Evolutionary conservation across 164 flowering plant genomes (phyloP), one percentile per base, ranked within the genome.

Genomic region (Berberis thunbergii): DNA sequence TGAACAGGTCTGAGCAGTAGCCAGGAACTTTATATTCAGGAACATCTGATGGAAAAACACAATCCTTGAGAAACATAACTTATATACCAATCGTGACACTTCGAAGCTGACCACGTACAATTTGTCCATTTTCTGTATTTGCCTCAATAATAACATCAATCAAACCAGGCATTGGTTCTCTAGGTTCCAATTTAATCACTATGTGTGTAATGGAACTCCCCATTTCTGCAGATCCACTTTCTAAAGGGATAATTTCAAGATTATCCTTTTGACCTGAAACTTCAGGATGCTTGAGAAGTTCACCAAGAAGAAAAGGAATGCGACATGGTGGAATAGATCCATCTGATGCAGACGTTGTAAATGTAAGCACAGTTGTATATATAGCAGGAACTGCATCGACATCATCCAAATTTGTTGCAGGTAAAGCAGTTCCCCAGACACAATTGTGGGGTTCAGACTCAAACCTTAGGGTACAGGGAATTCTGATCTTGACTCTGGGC

Each of bases 141-240:
- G 97, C 72, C 77, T 91, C 88, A 66, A 91, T 79, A 7, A 71
- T 56, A 54, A 87, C 88, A 76, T 89, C 83, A 62, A 94, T 77
- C 3, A 89, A 67, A 60, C 97, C 97, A 8, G 99, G 97, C 66
- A 84, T 75, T 38, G 99, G 99, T 64, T 89, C 97, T 61, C 80
- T 74, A 56, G 97, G 99, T 72, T 87, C 91, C 77, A 94, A 65
- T 56, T 86, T 89, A 65, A 91, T 71, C 13, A 67, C 59, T 7
- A 87, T 86, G 40, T 72, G 69, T 52, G 88, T 87, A 70, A 70
- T 72, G 59, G 67, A 83, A 49, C 67, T 68, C 48, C 79, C 83
- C 43, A 76, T 71, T 53, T 81, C 79, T 57, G 4, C 72, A 52
- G 66, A 70, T 59, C 71, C 80, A 63, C 80, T 75, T 59, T 69